phyloP scores from a whole-genome alignment of 2,329 filamentous ascomycete genomes.

The Pestalotiopsis fici region DNA sequence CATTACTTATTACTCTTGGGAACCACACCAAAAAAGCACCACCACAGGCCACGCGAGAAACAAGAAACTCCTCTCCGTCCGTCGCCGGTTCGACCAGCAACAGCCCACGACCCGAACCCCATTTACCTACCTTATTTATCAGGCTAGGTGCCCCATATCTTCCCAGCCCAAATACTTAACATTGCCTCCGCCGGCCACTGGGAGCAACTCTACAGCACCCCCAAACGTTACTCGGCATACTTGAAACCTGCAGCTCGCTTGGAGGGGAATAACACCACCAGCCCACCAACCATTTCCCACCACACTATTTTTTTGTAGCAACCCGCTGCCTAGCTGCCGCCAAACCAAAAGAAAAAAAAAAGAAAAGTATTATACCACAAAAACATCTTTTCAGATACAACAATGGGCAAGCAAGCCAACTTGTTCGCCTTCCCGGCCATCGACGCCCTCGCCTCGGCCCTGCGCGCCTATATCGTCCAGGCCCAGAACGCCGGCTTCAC shows the following conservation, averaged over 20 bases:
- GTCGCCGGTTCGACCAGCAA: constrained; percentile 5
- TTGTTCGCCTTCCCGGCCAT: constrained; percentile 79
- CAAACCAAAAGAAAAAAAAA: neutral
- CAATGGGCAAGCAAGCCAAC: constrained; percentile 61
- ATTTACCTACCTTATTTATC: neutral
- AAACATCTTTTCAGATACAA: neutral
- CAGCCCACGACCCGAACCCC: neutral
- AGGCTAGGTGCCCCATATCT: neutral
- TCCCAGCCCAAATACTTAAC: neutral
- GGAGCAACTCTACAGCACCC: neutral
- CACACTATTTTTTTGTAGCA: too few relatives aligned
- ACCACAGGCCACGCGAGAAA: neutral
- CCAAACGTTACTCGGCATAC: neutral
- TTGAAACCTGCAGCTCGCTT: neutral
- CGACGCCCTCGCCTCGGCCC: constrained; percentile 70
- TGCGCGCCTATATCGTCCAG: constrained; percentile 81
- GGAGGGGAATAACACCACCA: neutral
- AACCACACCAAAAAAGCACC: neutral
- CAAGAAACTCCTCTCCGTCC: constrained; percentile 4
- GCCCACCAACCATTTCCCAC: neutral
- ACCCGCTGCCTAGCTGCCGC: neutral
- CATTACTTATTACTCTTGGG: constrained; percentile 3
- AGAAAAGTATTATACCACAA: too few relatives aligned
- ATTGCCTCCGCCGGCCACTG: neutral
- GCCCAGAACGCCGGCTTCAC: constrained; percentile 77